Evolutionary conservation across 2,329 filamentous ascomycete species (phyloP).

Genomic region (Ophiostoma sp.): DNA sequence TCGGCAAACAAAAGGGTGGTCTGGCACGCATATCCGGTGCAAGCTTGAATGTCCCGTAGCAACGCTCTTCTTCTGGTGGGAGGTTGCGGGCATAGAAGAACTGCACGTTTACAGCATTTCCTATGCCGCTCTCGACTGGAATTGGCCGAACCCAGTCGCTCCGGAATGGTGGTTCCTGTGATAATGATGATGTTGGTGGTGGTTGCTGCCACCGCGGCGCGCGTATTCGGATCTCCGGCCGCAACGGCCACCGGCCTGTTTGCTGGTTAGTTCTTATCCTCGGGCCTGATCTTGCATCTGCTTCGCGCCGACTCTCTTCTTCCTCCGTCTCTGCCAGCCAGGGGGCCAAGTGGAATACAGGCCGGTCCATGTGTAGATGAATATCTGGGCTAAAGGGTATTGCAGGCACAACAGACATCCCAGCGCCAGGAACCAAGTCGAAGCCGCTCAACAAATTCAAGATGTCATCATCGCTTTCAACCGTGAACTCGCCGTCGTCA

Average conservation of each 20-base stretch:
- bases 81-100: not conserved
- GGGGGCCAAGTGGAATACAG: slow-evolving; percentile 55
- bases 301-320: not conserved
- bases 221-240: not conserved
- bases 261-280: not conserved
- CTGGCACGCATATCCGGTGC: not conserved
- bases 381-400: slow-evolving; percentile 67
- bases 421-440: not conserved
- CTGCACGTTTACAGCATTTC: not conserved
- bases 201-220: not conserved
- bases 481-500: slow-evolving; percentile 36
- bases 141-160: not conserved
- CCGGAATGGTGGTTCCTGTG: not conserved
- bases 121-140: not conserved
- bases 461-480: not conserved
- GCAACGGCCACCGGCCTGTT: not conserved
- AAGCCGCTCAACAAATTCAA: not conserved
- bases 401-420: slow-evolving; percentile 50
- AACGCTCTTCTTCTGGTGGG: not conserved
- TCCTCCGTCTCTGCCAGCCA: not conserved
- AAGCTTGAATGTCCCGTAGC: not conserved
- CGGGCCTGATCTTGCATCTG: not conserved
- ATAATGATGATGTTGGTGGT: not conserved
- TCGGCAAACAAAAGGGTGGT: not conserved
- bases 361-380: slow-evolving; percentile 67